These are phyloP conservation scores for Bertia moriformis DNA, from an alignment of 2,329 filamentous ascomycete species.

Conservation along the genomic window DNA sequence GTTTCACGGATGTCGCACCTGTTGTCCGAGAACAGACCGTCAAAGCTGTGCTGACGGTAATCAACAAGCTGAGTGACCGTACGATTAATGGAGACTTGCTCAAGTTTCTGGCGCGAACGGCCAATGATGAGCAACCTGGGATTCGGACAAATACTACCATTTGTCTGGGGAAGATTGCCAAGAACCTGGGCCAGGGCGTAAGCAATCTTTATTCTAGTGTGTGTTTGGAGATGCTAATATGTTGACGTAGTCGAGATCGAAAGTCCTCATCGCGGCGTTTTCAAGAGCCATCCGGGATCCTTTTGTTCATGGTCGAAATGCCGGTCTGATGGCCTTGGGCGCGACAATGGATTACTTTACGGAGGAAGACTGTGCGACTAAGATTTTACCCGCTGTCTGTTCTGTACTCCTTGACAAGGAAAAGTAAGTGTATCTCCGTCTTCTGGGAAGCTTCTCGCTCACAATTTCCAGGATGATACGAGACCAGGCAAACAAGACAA, in stretches of 20 bases:
- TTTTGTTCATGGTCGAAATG: slow-evolving; percentile 86
- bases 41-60: slow-evolving; percentile 78
- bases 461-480: slow-evolving; percentile 43
- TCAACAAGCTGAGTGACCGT: slow-evolving; percentile 79
- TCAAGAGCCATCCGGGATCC: slow-evolving; percentile 78
- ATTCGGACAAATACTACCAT: slow-evolving; percentile 98
- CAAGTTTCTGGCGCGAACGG: slow-evolving; percentile 81
- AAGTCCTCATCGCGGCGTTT: slow-evolving; percentile 88
- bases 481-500: slow-evolving; percentile 77
- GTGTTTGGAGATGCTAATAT: neutral
- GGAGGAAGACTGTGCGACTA: slow-evolving; percentile 76
- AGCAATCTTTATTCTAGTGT: neutral
- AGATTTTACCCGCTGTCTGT: slow-evolving; percentile 72
- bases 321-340: slow-evolving; percentile 69
- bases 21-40: slow-evolving; percentile 90
- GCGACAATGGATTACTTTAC: slow-evolving; percentile 76
- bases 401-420: slow-evolving; percentile 85
- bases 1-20: slow-evolving; percentile 82
- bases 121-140: slow-evolving; percentile 92
- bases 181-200: slow-evolving; percentile 48
- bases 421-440: slow-evolving; percentile 30
- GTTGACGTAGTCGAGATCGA: slow-evolving; percentile 54
- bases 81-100: slow-evolving; percentile 87
- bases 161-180: slow-evolving; percentile 88
- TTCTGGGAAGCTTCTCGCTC: neutral